phyloP scores from a whole-genome alignment of 345 rosid genomes.

The Arabidopsis suecica region DNA sequence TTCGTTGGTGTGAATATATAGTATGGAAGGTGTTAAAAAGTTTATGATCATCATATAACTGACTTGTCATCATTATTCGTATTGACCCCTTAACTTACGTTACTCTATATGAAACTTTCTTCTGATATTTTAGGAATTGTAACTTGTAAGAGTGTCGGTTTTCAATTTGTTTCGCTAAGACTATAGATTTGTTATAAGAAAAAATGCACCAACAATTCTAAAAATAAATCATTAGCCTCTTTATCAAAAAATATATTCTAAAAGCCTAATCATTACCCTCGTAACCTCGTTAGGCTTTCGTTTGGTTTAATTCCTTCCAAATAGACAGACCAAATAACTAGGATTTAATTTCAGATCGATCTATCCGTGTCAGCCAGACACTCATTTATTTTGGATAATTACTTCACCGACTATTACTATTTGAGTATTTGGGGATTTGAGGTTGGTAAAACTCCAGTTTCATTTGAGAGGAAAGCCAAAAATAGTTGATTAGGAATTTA shows the following conservation, averaged over 20 bases:
- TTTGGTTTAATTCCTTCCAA: too few relatives aligned
- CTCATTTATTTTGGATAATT: too few relatives aligned
- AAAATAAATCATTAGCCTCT: not conserved
- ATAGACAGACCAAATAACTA: too few relatives aligned
- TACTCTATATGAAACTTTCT: not conserved
- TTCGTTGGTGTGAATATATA: not conserved
- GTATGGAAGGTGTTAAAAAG: conserved; percentile 8
- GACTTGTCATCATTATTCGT: conserved; percentile 10
- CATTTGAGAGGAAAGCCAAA: too few relatives aligned
- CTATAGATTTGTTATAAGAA: not conserved
- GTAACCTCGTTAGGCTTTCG: too few relatives aligned
- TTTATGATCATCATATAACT: conserved; percentile 22
- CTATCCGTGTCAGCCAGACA: too few relatives aligned
- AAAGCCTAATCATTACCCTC: too few relatives aligned
- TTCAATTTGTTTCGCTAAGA: not conserved
- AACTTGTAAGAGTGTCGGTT: not conserved
- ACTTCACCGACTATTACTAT: too few relatives aligned
- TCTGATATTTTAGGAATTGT: not conserved
- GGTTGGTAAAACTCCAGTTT: too few relatives aligned
- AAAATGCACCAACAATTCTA: not conserved
- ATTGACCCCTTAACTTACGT: conserved; percentile 13
- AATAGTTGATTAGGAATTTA: too few relatives aligned
- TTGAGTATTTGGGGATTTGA: too few relatives aligned
- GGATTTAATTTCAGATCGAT: too few relatives aligned
- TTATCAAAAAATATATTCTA: not conserved